Evolutionary conservation across 768 basidiomycete genomes (phyloP).

Genomic region (Saitozyma sp.): DNA sequence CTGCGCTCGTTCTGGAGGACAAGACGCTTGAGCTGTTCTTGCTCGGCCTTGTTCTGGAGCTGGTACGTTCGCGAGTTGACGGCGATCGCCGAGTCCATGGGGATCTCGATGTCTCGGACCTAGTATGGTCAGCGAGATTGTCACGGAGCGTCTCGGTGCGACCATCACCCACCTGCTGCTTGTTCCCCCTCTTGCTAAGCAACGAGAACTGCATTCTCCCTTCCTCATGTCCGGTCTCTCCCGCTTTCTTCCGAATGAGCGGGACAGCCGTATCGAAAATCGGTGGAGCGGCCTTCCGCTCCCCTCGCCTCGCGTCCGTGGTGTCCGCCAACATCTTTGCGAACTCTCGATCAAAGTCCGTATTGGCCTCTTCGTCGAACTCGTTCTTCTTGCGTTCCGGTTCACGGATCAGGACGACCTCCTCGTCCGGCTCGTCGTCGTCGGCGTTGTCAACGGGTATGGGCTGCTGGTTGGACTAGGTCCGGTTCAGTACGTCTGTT

Average conservation of each 20-base stretch:
- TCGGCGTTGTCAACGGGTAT: constrained; percentile 30
- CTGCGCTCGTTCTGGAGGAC: constrained; percentile 56
- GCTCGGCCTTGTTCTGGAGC: constrained; percentile 90
- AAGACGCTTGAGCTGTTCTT: constrained; percentile 93
- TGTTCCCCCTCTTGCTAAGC: constrained; percentile 88
- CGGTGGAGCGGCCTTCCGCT: constrained; percentile 73
- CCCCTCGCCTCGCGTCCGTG: constrained; percentile 81
- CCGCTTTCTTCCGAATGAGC: constrained; percentile 59
- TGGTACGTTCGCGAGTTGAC: constrained; percentile 89
- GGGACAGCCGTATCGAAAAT: constrained; percentile 84
- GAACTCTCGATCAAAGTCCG: constrained; percentile 91
- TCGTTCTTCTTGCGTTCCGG: constrained; percentile 68
- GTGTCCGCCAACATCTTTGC: constrained; percentile 91
- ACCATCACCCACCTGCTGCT: constrained; percentile 65
- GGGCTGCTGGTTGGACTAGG: neutral
- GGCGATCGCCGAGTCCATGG: constrained; percentile 81
- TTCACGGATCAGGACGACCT: constrained; percentile 65
- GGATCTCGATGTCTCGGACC: constrained; percentile 65
- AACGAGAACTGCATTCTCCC: constrained; percentile 86
- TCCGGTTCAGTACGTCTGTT: constrained; percentile 6
- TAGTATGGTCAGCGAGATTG: neutral
- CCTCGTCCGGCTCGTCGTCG: constrained; percentile 72
- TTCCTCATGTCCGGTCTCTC: constrained; percentile 50
- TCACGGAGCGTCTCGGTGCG: neutral
- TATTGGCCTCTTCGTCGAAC: constrained; percentile 83